Base-by-base conservation (phyloP, 371 early-diverging fungal genomes). In the Batkoa obscura region DNA sequence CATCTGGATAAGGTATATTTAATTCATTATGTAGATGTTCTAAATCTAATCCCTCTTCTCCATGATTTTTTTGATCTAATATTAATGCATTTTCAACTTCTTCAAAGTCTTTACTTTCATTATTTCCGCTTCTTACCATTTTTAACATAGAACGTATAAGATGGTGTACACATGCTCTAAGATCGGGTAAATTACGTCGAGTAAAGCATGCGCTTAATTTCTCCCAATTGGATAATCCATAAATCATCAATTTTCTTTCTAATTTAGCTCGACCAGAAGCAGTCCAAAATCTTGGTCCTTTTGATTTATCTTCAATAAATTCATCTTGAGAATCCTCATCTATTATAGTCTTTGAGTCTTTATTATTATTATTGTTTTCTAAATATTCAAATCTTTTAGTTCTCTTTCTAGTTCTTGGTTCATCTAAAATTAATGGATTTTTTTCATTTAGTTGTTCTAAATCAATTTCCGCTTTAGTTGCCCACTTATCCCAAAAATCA, bases 401-500 rank as follows among this genome's bases (percentile, higher is more conserved):
- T 33, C n/a, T 15, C 15, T 53, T 53, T 8, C 42, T 35, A 9
- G 3, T 3, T 37, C 42, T 9, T 3, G 53, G 53, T 30, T 53
- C 53, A 47, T 77, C 73, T 0, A 86, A 60, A 49, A 87, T 84
- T 50, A 87, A 61, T 8, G 74, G 68, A 43, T 72, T 72, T 31
- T 71, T 71, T 38, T 70, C 65, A 5, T 15, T 15, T 12, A 45
- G 15, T 5, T 15, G 23, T 9, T 35, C 15, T 15, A 39, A 30
- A 37, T 85, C 75, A 35, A 90, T 71, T 36, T 84, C 72, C 36
- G 88, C 88, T 53, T 79, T 79, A 39, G 81, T 73, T 0, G 94
- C 90, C 71, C 92, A 84, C 66, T 93, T 94, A 61, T 93, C 92
- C 98, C 98, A 97, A 68, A 97, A 97, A 58, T 90, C 78, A 1